phyloP scores from a whole-genome alignment of 805 yeast genomes.

The Pichia membranifaciens region DNA sequence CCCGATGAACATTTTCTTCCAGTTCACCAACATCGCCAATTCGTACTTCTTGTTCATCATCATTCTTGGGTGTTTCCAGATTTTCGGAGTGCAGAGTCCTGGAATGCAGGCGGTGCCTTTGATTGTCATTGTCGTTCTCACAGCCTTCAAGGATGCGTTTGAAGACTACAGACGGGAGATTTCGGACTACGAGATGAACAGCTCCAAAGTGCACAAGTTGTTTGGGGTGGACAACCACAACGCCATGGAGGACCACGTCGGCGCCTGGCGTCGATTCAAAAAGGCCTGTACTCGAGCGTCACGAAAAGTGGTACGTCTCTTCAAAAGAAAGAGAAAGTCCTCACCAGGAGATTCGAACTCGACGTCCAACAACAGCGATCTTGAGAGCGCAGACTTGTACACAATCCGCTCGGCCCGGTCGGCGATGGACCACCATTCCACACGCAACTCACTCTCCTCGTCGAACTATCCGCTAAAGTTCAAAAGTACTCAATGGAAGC shows the following conservation, averaged over 20 bases:
- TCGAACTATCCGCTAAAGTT: slow-evolving; percentile 31
- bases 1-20: slow-evolving; percentile 50
- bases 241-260: slow-evolving; percentile 46
- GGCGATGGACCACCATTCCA: background rate
- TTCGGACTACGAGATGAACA: slow-evolving; percentile 64
- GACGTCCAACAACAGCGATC: background rate
- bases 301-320: slow-evolving; percentile 4
- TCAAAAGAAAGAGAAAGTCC: slow-evolving; percentile 12
- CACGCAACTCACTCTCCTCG: slow-evolving; percentile 19
- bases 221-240: slow-evolving; percentile 52
- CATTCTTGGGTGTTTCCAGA: slow-evolving; percentile 54
- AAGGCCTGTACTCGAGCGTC: slow-evolving; percentile 40
- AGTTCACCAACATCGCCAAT: slow-evolving; percentile 57
- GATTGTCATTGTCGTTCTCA: slow-evolving; percentile 68
- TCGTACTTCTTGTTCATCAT: slow-evolving; percentile 50
- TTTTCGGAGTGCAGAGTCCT: slow-evolving; percentile 70
- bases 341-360: background rate
- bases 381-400: slow-evolving; percentile 8
- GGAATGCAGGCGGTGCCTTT: slow-evolving; percentile 76
- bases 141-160: slow-evolving; percentile 71
- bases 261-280: slow-evolving; percentile 65
- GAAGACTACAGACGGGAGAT: slow-evolving; percentile 66
- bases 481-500: slow-evolving; percentile 48
- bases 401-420: slow-evolving; percentile 1
- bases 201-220: slow-evolving; percentile 54